Conservation (phyloP, 257 asterid genomes). For the Eustoma russellianum region DNA sequence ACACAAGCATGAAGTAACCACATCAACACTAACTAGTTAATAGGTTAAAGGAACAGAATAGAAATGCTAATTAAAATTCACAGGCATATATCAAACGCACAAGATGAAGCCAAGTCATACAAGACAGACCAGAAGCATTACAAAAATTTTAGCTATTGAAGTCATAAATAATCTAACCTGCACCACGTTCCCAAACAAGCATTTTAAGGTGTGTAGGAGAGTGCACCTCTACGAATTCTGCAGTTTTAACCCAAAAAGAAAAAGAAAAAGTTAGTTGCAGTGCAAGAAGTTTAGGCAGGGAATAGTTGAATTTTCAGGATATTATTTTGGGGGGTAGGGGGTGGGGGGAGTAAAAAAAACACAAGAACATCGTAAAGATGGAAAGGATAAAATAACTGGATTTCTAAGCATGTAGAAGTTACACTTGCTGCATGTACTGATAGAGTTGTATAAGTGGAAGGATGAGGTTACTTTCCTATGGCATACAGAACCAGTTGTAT, state of each 20-base stretch:
- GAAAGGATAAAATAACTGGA: too few species aligned
- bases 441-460: too few species aligned
- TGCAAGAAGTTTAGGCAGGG: too few species aligned
- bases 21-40: not conserved
- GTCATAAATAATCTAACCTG: constrained; percentile 41
- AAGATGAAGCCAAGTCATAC: not conserved
- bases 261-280: not conserved
- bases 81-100: not conserved
- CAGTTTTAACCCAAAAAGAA: too few species aligned
- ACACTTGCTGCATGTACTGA: too few species aligned
- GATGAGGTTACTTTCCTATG: too few species aligned
- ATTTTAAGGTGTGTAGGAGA: constrained; percentile 81
- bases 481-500: too few species aligned
- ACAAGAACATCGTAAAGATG: too few species aligned
- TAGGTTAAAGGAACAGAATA: not conserved
- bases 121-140: not conserved
- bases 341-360: too few species aligned
- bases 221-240: constrained; percentile 87
- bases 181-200: constrained; percentile 99
- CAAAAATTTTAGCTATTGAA: not conserved
- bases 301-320: too few species aligned
- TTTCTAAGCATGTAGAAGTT: too few species aligned
- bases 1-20: constrained; percentile 8
- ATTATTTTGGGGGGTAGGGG: too few species aligned
- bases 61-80: not conserved